Conservation (phyloP, 345 rosid genomes). For the Gossypium longicalyx region DNA sequence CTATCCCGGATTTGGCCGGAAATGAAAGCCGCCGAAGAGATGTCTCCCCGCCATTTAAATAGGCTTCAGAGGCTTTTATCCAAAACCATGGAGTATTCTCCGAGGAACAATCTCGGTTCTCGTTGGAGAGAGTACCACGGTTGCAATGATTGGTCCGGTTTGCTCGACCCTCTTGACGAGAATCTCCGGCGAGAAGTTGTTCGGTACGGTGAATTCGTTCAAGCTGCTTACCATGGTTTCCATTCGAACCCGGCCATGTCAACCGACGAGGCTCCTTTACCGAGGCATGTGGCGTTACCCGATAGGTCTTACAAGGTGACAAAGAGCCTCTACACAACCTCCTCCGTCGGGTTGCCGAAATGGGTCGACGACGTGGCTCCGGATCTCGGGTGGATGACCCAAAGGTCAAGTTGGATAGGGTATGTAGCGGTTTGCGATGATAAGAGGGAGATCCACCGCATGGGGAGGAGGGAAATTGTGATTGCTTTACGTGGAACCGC, state of each 20-base stretch:
- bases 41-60: conserved; percentile 71
- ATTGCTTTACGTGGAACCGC: conserved; percentile 87
- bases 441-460: conserved; percentile 67
- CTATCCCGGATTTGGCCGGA: conserved; percentile 70
- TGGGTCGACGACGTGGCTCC: conserved; percentile 91
- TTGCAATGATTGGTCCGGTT: conserved; percentile 39
- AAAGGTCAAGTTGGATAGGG: conserved; percentile 87
- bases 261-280: conserved; percentile 41
- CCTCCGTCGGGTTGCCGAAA: conserved; percentile 74
- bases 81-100: conserved; percentile 66
- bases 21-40: conserved; percentile 78
- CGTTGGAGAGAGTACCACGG: conserved; percentile 69
- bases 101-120: conserved; percentile 63
- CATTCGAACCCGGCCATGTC: conserved; percentile 74
- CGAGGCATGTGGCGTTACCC: conserved; percentile 58
- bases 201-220: conserved; percentile 43
- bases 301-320: conserved; percentile 71
- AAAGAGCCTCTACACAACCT: conserved; percentile 75
- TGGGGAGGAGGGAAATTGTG: conserved; percentile 88
- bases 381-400: conserved; percentile 90
- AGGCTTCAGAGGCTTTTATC: conserved; percentile 73
- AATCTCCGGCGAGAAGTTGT: conserved; percentile 45
- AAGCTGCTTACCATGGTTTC: conserved; percentile 49
- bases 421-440: conserved; percentile 93
- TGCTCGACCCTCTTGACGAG: conserved; percentile 43